Percentiles rank a stretch among this genome's conserved stretches.
Conservation (phyloP, 108 stramenopile genomes). For the Conticribra weissflogii region DNA sequence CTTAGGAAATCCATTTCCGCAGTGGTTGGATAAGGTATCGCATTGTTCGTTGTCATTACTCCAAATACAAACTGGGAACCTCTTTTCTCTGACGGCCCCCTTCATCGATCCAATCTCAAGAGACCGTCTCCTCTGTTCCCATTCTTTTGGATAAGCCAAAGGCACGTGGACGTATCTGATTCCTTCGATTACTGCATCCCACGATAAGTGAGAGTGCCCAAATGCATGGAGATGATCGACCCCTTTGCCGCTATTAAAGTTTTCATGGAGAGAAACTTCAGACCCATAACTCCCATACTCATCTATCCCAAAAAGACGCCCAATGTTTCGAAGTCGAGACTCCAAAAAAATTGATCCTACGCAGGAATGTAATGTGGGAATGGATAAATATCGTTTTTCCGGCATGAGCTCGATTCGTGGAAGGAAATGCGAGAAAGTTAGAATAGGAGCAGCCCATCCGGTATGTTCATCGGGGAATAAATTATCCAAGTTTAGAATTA, state of each 20-base stretch:
- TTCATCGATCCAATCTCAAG: constrained; percentile 47
- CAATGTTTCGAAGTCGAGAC: constrained; percentile 21
- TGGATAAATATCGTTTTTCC: constrained; percentile 43
- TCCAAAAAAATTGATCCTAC: constrained; percentile 39
- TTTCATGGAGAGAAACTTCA: not conserved
- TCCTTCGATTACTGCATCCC: constrained; percentile 34
- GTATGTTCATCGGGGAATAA: not conserved
- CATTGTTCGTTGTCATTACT: not conserved
- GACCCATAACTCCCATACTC: not conserved
- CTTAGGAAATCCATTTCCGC: constrained; percentile 23
- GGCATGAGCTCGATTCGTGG: constrained; percentile 45
- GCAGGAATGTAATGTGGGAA: constrained; percentile 38
- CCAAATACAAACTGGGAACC: constrained; percentile 50
- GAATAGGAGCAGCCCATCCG: constrained; percentile 1
- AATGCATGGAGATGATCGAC: constrained; percentile 38
- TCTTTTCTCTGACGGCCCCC: constrained; percentile 17
- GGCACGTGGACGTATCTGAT: constrained; percentile 44
- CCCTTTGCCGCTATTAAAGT: too few relatives aligned
- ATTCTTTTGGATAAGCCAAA: constrained; percentile 50
- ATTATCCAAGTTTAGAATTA: constrained; percentile 31
- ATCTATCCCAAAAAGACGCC: not conserved
- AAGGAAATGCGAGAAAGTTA: constrained; percentile 48
- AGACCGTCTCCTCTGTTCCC: constrained; percentile 42
- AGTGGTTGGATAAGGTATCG: not conserved
- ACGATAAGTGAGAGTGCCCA: constrained; percentile 45